Base-by-base conservation (phyloP, 2,329 filamentous ascomycete species). In the Colletotrichum sp. region DNA sequence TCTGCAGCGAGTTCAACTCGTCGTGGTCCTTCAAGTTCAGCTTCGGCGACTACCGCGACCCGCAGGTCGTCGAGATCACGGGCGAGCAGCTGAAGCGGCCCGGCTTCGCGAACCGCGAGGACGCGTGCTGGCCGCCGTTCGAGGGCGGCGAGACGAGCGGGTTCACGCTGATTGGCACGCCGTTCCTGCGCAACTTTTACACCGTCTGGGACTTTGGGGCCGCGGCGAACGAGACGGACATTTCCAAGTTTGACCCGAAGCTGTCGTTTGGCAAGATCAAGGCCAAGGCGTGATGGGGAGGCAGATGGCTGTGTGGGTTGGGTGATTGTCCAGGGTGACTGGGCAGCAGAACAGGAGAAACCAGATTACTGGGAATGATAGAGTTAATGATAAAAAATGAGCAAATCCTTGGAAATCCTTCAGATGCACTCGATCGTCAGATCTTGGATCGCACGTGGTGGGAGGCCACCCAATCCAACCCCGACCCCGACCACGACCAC, bases 111-210 rank as follows among this genome's bases (percentile, higher is more conserved):
- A 74, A 81, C 68, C 70, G 81, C 22, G 79, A 80, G 0, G 82
- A 83, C 52, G 81, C 79, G 6, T 85, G 84, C 82, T 83, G 80
- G 80, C 84, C 84, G 15, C 84, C 84, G 0, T 82, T 85, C 10
- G 79, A 83, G 10, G 65, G 77, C 25, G 78, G 79, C 18, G 43
- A 9, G 18, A 28, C 48, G 52, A 28, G 27, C 9, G 79, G 78
- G 0, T 80, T 82, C 62, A 80, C 79, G n/a, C 78, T 85, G 10
- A 70, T 85, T 15, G 84, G 84, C 0, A 70, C 69, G 0, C 56
- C 78, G 9, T 79, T 84, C 56, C 61, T 85, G 68, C 43, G 76
- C 15, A 82, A 81, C 71, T 81, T 84, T 34, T 85, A 85, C 70
- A 83, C 82, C 1, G 76, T 84, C 3, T 84, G 78, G 76, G 80